Conservation (phyloP, 345 rosid genomes). For the Clarkia xantiana region DNA sequence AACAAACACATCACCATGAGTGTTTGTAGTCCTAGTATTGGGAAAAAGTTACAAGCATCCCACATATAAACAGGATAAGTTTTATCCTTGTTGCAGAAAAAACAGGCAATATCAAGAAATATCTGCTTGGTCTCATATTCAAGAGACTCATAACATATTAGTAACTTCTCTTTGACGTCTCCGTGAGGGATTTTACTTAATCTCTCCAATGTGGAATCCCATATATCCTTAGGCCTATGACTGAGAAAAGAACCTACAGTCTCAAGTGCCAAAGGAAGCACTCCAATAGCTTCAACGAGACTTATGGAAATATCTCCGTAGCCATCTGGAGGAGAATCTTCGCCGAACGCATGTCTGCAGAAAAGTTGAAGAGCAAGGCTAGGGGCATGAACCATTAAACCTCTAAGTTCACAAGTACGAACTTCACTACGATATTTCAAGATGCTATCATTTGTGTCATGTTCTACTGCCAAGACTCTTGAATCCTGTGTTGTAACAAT, state of each 20-base stretch:
- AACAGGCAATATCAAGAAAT: constrained; percentile 8
- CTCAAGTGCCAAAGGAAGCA: constrained; percentile 6
- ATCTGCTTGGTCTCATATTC: not conserved
- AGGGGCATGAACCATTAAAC: not conserved
- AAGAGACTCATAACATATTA: constrained; percentile 1
- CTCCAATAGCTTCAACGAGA: not conserved
- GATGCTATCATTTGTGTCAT: not conserved
- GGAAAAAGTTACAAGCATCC: constrained; percentile 7
- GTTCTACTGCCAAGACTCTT: not conserved
- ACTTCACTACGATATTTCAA: not conserved
- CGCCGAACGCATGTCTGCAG: not conserved
- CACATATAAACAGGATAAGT: not conserved
- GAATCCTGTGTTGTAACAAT: not conserved
- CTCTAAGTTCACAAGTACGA: not conserved
- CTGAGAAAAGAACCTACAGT: not conserved
- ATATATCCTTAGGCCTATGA: not conserved
- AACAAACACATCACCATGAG: constrained; percentile 2
- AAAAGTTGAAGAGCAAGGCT: not conserved
- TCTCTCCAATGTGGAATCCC: constrained; percentile 1
- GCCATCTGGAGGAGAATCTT: not conserved
- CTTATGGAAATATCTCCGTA: not conserved
- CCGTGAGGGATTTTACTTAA: not conserved
- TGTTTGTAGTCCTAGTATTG: not conserved
- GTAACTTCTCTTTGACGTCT: not conserved
- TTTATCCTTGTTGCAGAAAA: not conserved